A percentile compares a stretch with the other conserved stretches of the same genome.
Evolutionary conservation across 192 early-diverging fungal genomes (phyloP).

Genomic region (Backusella parvicylindrica): DNA sequence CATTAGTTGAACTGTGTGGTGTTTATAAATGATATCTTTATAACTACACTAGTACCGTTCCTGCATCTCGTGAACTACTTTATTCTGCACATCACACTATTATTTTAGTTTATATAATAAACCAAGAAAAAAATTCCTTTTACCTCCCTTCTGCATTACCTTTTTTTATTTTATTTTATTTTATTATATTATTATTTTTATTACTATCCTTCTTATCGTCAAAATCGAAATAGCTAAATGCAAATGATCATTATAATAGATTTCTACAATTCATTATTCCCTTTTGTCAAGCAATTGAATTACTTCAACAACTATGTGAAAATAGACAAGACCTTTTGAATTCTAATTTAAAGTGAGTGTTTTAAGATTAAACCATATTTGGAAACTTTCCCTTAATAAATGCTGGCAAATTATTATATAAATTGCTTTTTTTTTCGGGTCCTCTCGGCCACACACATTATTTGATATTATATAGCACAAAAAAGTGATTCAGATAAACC

Average conservation of each 20-base stretch:
- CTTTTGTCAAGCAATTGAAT: background rate
- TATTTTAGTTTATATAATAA: conserved; percentile 2
- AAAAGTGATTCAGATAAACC: conserved; percentile 3
- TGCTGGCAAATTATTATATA: background rate
- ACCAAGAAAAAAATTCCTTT: background rate
- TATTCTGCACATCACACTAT: background rate
- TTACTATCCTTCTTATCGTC: background rate
- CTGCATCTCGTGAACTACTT: background rate
- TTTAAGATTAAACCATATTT: background rate
- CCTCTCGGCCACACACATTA: background rate
- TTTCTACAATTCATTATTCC: background rate
- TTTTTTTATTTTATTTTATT: background rate
- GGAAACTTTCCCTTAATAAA: conserved; percentile 1
- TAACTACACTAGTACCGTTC: background rate
- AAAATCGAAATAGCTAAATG: background rate
- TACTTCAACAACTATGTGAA: background rate
- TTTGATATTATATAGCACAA: background rate
- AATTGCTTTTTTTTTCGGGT: background rate
- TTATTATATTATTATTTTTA: background rate
- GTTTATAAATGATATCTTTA: background rate
- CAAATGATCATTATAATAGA: background rate
- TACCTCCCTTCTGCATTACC: background rate
- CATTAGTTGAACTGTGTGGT: background rate
- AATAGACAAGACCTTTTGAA: background rate
- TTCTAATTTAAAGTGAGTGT: background rate